Evolutionary conservation across 345 rosid species (phyloP), one percentile per base, ranked within the genome.

Genomic region (Gynandropsis gynandra): DNA sequence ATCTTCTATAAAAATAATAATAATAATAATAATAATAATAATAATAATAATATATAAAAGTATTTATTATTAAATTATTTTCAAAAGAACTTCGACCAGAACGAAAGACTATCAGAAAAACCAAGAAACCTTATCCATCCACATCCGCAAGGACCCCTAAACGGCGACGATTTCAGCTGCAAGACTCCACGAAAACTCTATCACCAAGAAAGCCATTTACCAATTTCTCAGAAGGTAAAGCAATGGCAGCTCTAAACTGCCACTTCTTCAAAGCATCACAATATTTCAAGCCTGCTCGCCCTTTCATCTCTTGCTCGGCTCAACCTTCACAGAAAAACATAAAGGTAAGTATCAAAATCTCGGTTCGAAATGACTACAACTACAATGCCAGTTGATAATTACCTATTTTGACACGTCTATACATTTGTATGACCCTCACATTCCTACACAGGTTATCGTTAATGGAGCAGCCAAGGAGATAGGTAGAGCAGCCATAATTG

Each of bases 391-490:
- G 44, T 14, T 5, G 41, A 13, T 46, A 14, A n/a, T 20, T 16
- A 41, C 27, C 44, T 47, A 38, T 34, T 32, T 8, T 29, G 11
- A 21, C 36, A 50, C 45, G 54, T 18, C 41, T 40, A 10, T 31
- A 44, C 41, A 48, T 54, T 9, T 27, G 35, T 5, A 41, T 53
- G 16, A 47, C 36, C 40, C n/a, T 6, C 29, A 17, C n/a, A 16
- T 10, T 12, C 16, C 38, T 1, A 9, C 10, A 56, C 24, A 84
- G 95, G 95, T 90, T 8, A 67, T 84, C 21, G 63, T 90, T 53
- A 82, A 84, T 69, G 96, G 98, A 66, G 96, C 96, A 40, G 85
- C 96, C 43, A 87, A 90, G 73, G 95, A 90, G 59, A 84, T 90
- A 54, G 98, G 96, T 46, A 61, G 87, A 63, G 93, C 93, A 4